phyloP scores from a whole-genome alignment of 2,329 filamentous ascomycete genomes.

The Fusarium continuum region DNA sequence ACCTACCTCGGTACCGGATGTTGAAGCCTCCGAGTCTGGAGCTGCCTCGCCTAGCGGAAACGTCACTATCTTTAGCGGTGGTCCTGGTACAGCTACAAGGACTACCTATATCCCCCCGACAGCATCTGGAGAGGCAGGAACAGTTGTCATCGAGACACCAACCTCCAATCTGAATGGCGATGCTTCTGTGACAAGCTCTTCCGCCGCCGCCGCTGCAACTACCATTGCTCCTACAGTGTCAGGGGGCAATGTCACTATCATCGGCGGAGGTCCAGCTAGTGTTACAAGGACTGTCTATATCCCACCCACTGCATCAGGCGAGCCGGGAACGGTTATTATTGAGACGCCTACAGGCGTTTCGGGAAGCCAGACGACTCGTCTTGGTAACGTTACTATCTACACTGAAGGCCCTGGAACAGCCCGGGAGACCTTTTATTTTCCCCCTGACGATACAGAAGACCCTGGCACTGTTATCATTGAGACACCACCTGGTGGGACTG shows the following conservation, averaged over 20 bases:
- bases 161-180: neutral
- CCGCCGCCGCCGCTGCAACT: neutral
- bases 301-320: neutral
- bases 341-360: neutral
- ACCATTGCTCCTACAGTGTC: neutral
- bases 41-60: neutral
- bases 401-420: conserved; percentile 1
- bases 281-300: neutral
- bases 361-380: neutral
- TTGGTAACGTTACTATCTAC: conserved; percentile 1
- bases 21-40: neutral
- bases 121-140: neutral
- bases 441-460: conserved; percentile 1
- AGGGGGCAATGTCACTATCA: conserved; percentile 1
- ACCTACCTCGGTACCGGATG: neutral
- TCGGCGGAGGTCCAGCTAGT: neutral
- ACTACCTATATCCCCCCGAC: conserved; percentile 3
- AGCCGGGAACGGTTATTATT: conserved; percentile 1
- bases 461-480: neutral
- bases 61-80: conserved; percentile 9
- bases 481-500: neutral
- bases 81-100: neutral
- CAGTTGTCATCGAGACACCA: conserved; percentile 8
- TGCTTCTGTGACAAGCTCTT: neutral
- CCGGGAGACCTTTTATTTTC: conserved; percentile 5